Evolutionary conservation across 2,329 filamentous ascomycete genomes (phyloP), one percentile per base, ranked within the genome.

Genomic region (Thermoascus crustaceus): DNA sequence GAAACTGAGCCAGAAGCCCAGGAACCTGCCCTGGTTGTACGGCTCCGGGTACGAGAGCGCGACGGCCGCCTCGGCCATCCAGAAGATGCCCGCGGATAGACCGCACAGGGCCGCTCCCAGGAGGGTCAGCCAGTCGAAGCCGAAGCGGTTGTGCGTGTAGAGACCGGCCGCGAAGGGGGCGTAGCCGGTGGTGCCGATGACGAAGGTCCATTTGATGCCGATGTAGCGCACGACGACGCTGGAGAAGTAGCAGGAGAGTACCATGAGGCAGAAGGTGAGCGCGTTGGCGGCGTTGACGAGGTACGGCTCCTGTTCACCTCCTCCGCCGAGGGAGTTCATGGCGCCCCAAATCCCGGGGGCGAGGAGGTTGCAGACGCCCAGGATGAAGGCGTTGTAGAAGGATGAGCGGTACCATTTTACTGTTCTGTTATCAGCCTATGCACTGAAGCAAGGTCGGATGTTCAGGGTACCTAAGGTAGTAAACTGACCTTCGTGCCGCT

Each of bases 1-100:
- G 42, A 72, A 76, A 4, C 65, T 71, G 4, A 85, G 66, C 82
- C 82, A 86, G 49, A 80, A 78, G 0, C 79, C 81, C 0, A 85
- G 61, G 11, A 77, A 75, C 10, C 71, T 71, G 0, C 78, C 79
- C 35, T 74, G 71, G 31, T 82, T 82, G 50, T 74, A 76, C 0
- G 80, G 78, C 47, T 85, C 81, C 0, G 81, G 80, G 44, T 86
- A 86, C 0, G 76, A 70, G 13, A 85, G 73, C 0, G 80, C 80
- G 38, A 86, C 82, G 0, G 82, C 80, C 1, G 78, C 78, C 57
- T 86, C 82, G 0, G 80, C 75, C 67, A 78, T 78, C 82, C 82
- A 86, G 57, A 85, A 85, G 0, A 85, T 66, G 0, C 82, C 82
- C 0, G 82, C 81, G 0, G 76, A 79, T 20, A 84, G 68, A 11